A percentile compares a stretch with the other conserved stretches of the same genome.
These are phyloP conservation scores for Fusarium armeniacum DNA, from an alignment of 2,329 filamentous ascomycete genomes.

Conservation along the genomic window DNA sequence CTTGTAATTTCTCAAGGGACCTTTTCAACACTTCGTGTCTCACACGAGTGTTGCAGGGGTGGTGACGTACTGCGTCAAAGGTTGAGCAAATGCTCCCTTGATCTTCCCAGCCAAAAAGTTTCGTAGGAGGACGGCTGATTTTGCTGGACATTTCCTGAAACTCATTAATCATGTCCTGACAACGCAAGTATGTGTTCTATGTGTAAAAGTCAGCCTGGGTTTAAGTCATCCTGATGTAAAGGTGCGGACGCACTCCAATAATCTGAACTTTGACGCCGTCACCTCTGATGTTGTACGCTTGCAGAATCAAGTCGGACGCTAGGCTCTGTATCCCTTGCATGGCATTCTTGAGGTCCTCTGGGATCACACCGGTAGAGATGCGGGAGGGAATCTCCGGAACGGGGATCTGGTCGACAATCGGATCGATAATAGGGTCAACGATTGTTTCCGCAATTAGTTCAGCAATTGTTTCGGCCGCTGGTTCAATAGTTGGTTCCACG, in stretches of 20 bases:
- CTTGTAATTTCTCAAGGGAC: background rate
- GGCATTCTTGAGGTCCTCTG: constrained; percentile 7
- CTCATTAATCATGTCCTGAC: constrained; percentile 24
- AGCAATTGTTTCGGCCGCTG: background rate
- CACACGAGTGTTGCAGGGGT: background rate
- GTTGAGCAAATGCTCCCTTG: constrained; percentile 25
- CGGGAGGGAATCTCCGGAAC: background rate
- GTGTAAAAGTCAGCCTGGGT: background rate
- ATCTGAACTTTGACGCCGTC: constrained; percentile 16
- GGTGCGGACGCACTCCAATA: constrained; percentile 9
- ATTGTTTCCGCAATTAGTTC: background rate
- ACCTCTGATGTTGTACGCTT: constrained; percentile 9
- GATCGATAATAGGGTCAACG: background rate
- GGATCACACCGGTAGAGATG: background rate
- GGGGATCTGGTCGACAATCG: background rate
- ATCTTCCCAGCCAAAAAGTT: constrained; percentile 15
- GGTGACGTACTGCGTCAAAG: constrained; percentile 23
- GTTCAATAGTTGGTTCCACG: no score
- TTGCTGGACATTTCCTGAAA: constrained; percentile 9
- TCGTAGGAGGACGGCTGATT: constrained; percentile 2
- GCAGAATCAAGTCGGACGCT: constrained; percentile 6
- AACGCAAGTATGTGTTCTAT: constrained; percentile 33
- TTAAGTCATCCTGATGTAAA: background rate
- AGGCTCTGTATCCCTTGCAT: constrained; percentile 11
- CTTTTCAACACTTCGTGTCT: background rate